These are phyloP conservation scores for Citrullus mucosospermus DNA, from an alignment of 306 rosid species.

Conservation along the genomic window DNA sequence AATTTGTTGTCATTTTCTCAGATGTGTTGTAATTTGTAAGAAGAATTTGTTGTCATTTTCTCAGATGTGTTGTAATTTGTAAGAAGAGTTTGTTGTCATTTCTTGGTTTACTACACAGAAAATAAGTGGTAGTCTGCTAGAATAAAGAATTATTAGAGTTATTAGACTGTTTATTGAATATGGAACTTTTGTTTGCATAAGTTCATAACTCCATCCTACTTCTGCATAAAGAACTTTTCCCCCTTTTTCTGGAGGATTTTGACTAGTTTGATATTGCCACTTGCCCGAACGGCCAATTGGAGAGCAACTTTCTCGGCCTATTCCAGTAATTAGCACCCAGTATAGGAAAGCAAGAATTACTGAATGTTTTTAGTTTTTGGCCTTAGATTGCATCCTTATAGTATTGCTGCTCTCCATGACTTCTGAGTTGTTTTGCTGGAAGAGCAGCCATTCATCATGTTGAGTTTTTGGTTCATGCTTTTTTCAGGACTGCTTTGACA, in stretches of 20 bases:
- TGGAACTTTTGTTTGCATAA: not conserved
- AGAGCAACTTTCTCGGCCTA: not conserved
- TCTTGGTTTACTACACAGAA: not conserved
- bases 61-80: not conserved
- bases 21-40: not conserved
- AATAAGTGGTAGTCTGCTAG: not conserved
- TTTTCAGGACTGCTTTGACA: conserved; percentile 65
- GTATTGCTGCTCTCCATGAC: conserved; percentile 7
- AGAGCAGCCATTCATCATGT: conserved; percentile 22
- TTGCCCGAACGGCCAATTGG: not conserved
- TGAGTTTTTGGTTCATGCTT: conserved; percentile 44
- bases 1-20: too few species aligned
- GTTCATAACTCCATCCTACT: not conserved
- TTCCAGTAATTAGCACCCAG: not conserved
- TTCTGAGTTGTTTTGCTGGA: conserved; percentile 5
- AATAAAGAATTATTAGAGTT: not conserved
- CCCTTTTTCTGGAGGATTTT: not conserved
- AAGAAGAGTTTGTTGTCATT: not conserved
- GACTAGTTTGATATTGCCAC: not conserved
- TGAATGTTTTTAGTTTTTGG: not conserved
- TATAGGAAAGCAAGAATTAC: not conserved
- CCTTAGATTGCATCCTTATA: not conserved
- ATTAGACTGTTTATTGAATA: not conserved
- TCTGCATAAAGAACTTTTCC: not conserved
- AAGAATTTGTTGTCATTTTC: not conserved